Percentiles rank a stretch among this genome's conserved stretches.
Conservation (phyloP, 164 flowering plant species). For the Cinnamomum micranthum region DNA sequence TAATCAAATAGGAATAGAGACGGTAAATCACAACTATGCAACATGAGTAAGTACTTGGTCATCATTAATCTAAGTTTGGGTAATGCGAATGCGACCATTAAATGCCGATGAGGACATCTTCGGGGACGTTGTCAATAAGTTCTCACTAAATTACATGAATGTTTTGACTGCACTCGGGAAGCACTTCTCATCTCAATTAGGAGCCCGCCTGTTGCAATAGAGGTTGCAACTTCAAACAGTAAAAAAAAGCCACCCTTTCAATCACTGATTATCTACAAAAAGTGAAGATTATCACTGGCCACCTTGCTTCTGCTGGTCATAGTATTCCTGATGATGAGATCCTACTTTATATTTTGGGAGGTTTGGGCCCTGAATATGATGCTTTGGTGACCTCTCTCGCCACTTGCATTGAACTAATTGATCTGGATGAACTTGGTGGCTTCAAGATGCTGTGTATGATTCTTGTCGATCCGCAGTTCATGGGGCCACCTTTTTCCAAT, state of each 20-base stretch:
- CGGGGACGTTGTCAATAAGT: too few species aligned
- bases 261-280: background rate
- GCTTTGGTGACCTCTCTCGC: background rate
- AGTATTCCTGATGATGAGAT: background rate
- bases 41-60: too few species aligned
- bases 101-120: too few species aligned
- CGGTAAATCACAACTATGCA: too few species aligned
- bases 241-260: background rate
- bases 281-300: too few species aligned
- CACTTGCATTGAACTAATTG: background rate
- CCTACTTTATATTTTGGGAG: background rate
- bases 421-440: background rate
- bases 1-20: too few species aligned
- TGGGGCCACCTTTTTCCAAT: too few species aligned
- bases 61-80: too few species aligned
- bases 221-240: background rate
- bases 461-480: too few species aligned
- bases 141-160: background rate
- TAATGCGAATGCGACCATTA: too few species aligned
- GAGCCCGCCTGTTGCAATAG: background rate
- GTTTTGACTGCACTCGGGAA: background rate
- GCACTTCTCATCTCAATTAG: background rate
- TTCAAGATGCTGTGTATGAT: too few species aligned
- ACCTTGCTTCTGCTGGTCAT: background rate
- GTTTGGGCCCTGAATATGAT: background rate